Base-by-base conservation (phyloP, 2,329 filamentous ascomycete genomes). In the Arthroderma sp. region DNA sequence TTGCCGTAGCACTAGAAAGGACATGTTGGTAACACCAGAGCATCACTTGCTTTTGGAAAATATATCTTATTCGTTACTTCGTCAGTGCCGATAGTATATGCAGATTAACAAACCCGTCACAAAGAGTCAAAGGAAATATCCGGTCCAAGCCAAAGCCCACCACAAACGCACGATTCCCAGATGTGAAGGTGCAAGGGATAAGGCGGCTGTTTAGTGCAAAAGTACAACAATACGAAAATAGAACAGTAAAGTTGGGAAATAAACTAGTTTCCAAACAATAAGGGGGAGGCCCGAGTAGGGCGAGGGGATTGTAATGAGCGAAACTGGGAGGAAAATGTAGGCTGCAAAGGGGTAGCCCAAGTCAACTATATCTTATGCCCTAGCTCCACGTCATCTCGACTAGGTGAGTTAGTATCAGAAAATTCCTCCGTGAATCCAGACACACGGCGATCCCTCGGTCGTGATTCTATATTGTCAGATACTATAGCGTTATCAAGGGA, bases 391-490 rank as follows among this genome's bases (percentile, higher is more conserved):
- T 58, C 53, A 38, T 58, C 52, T 11, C 9, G 17, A 35, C 28
- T 49, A 8, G 54, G 52, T 4, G 59, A 57, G 33, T 56, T 51
- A 19, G 11, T 53, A 23, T 38, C 38, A 28, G 56, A 52, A 13
- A 61, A 58, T 8, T 62, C 60, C n/a, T 62, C 61, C 5, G 56
- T 61, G 41, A 62, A 61, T 4, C 59, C 61, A 3, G 61, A 63
- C 13, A 63, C 60, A 53, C 60, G 60, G 28, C 57, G 57, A 11
- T 51, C 53, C 41, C 57, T 54, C 19, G 53, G 47, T 13, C 53
- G 59, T 33, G 54, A 28, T n/a, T 60, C 51, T 13, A 25, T 35
- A 17, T 60, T 44, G 2, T 61, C 60, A n/a, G 35, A 49, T 2
- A 44, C 23, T 25, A 58, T 38, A 7, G 56, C 54, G 37, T 60